Evolutionary conservation across 2,329 filamentous ascomycete genomes (phyloP).

Genomic region (Neophaeococcomyces aloes): DNA sequence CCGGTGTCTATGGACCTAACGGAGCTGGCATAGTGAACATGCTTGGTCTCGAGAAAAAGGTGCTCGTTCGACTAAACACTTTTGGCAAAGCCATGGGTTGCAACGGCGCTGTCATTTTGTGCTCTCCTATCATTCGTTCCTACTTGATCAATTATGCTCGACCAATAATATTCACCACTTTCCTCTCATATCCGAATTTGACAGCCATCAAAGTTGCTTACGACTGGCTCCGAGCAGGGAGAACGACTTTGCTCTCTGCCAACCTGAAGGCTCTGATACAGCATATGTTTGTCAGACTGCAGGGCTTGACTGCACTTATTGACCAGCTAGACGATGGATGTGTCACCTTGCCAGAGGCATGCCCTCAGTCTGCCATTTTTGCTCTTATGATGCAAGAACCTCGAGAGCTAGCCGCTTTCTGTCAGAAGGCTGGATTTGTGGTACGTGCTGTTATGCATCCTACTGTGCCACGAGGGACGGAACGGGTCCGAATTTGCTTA

Average conservation of each 20-base stretch:
- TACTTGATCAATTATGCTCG: constrained; percentile 68
- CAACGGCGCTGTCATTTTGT: constrained; percentile 57
- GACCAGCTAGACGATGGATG: constrained; percentile 21
- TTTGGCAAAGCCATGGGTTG: constrained; percentile 48
- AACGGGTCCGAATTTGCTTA: constrained; percentile 56
- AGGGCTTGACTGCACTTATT: constrained; percentile 25
- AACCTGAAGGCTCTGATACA: constrained; percentile 37
- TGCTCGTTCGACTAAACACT: constrained; percentile 42
- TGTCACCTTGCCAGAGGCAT: constrained; percentile 23
- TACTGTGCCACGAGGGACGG: constrained; percentile 53
- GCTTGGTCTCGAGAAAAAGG: constrained; percentile 40
- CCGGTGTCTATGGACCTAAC: constrained; percentile 40
- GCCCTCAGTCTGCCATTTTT: constrained; percentile 53
- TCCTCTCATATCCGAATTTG: constrained; percentile 52
- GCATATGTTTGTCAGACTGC: constrained; percentile 37
- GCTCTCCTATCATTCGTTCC: constrained; percentile 46
- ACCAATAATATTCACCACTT: constrained; percentile 65
- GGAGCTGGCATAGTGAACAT: constrained; percentile 42
- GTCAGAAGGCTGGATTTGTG: constrained; percentile 49
- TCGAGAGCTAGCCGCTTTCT: constrained; percentile 48
- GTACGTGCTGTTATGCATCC: constrained; percentile 58
- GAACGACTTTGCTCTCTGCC: constrained; percentile 29
- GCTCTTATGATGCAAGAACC: constrained; percentile 50
- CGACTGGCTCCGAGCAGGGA: constrained; percentile 43
- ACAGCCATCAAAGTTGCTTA: constrained; percentile 50